phyloP scores from a whole-genome alignment of 352 stramenopile genomes.

The Saprolegnia parasitica region DNA sequence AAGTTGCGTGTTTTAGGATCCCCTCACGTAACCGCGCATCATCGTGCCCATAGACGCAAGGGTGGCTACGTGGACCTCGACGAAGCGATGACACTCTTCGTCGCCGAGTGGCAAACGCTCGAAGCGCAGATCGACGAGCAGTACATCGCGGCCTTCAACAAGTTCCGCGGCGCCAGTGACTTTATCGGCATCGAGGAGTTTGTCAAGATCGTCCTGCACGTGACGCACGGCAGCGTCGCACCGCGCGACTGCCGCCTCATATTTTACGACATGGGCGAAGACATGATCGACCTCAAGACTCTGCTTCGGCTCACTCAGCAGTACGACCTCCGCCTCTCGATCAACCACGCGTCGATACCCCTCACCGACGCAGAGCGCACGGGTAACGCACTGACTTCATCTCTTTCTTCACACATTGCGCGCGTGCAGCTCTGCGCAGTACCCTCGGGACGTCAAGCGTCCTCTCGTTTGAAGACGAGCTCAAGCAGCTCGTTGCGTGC shows the following conservation, averaged over 20 bases:
- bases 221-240: slow-evolving; percentile 45
- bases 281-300: slow-evolving; percentile 54
- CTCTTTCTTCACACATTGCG: neutral
- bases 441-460: neutral
- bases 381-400: slow-evolving; percentile 37
- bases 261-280: slow-evolving; percentile 53
- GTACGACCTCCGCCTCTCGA: slow-evolving; percentile 58
- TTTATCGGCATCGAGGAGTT: slow-evolving; percentile 67
- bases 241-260: slow-evolving; percentile 56
- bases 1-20: neutral
- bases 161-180: slow-evolving; percentile 41
- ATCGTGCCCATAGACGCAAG: neutral
- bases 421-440: neutral
- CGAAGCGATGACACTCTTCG: slow-evolving; percentile 54
- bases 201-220: slow-evolving; percentile 59
- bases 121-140: slow-evolving; percentile 46
- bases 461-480: slow-evolving; percentile 33
- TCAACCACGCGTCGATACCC: slow-evolving; percentile 48
- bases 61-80: slow-evolving; percentile 52
- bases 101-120: slow-evolving; percentile 47
- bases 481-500: slow-evolving; percentile 62
- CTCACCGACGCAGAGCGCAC: slow-evolving; percentile 48
- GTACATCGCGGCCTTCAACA: slow-evolving; percentile 47
- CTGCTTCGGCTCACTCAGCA: slow-evolving; percentile 49
- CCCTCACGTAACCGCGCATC: no score